Percentiles rank a stretch among this genome's conserved stretches.
phyloP scores from a whole-genome alignment of 306 rosid genomes.

The Malus fusca region DNA sequence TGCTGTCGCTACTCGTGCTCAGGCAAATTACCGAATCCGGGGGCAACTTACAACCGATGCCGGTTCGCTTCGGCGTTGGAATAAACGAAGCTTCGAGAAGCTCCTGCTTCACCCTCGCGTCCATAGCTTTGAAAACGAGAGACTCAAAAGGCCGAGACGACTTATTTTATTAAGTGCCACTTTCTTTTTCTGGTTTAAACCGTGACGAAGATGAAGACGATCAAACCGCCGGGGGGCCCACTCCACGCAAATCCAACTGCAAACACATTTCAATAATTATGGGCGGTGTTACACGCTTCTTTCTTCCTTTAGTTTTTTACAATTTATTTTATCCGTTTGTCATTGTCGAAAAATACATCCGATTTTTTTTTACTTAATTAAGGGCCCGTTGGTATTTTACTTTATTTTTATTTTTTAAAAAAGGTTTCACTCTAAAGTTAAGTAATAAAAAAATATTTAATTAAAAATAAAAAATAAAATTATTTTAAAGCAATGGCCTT shows the following conservation, averaged over 20 bases:
- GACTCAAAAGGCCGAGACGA: not conserved
- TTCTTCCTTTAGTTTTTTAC: too few species aligned
- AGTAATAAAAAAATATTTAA: too few species aligned
- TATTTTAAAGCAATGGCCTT: too few species aligned
- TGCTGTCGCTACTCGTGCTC: constrained; percentile 28
- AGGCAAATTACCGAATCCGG: constrained; percentile 43
- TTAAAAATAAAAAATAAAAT: too few species aligned
- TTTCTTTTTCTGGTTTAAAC: not conserved
- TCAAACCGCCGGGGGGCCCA: not conserved
- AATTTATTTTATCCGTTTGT: too few species aligned
- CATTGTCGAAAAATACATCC: too few species aligned
- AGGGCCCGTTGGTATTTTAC: too few species aligned
- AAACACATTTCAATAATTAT: not conserved
- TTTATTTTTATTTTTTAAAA: too few species aligned
- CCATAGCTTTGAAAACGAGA: not conserved
- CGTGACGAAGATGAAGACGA: not conserved
- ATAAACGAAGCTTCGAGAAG: not conserved
- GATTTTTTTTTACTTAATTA: too few species aligned
- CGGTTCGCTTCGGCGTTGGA: not conserved
- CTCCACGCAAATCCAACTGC: not conserved
- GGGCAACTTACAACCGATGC: not conserved
- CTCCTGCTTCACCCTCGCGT: constrained; percentile 44
- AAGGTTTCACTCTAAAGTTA: too few species aligned
- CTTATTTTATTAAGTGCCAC: not conserved
- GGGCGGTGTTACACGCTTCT: too few species aligned